Percentiles rank a stretch among this genome's conserved stretches.
phyloP scores from a whole-genome alignment of 148 eudicot genomes.

The Spergularia marina region DNA sequence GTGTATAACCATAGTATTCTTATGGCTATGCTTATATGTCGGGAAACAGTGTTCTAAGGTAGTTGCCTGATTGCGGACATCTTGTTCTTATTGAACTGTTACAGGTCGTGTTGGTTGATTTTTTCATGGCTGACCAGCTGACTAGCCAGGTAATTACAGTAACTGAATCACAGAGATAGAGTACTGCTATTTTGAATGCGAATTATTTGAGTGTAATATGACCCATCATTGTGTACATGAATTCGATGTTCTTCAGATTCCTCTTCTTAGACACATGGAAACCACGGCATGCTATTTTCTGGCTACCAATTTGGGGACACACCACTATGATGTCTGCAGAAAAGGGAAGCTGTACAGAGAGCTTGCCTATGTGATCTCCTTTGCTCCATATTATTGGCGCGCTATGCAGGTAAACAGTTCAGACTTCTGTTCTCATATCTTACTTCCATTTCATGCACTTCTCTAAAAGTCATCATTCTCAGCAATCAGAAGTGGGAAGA shows the following conservation, averaged over 20 bases:
- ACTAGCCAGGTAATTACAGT: constrained; percentile 78
- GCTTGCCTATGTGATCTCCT: constrained; percentile 83
- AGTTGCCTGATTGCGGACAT: constrained; percentile 1
- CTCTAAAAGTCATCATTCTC: not conserved
- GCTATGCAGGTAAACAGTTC: constrained; percentile 82
- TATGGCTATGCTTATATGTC: not conserved
- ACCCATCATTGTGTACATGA: not conserved
- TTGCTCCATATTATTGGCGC: constrained; percentile 95
- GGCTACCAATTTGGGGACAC: constrained; percentile 66
- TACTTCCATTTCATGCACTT: not conserved
- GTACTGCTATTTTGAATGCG: not conserved
- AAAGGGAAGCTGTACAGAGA: constrained; percentile 69
- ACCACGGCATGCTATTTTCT: constrained; percentile 76
- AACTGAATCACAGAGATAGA: not conserved
- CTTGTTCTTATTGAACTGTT: constrained; percentile 8
- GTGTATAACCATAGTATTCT: not conserved
- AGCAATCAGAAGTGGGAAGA: too few relatives aligned
- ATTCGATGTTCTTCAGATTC: constrained; percentile 46
- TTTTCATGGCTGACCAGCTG: constrained; percentile 99
- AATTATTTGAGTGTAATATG: not conserved
- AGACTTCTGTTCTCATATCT: not conserved
- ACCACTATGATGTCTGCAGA: constrained; percentile 53
- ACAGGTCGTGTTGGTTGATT: constrained; percentile 92
- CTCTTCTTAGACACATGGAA: constrained; percentile 73
- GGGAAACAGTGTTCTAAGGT: not conserved